These are phyloP conservation scores for Candida sakaeoensis DNA, from an alignment of 805 yeast genomes.

Conservation along the genomic window DNA sequence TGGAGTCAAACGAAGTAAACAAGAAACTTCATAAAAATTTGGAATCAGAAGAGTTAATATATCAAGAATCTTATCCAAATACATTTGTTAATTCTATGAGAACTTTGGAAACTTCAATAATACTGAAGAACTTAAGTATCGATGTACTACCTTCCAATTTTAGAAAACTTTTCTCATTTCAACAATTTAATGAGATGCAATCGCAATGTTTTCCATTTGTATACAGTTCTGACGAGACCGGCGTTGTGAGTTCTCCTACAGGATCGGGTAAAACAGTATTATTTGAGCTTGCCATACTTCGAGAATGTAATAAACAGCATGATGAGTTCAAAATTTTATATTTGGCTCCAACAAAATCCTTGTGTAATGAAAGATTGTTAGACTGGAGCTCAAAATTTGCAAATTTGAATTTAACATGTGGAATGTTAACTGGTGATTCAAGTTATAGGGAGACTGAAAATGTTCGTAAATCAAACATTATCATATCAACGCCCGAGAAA, in stretches of 20 bases:
- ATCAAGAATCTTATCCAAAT: not conserved
- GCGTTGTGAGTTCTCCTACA: slow-evolving; percentile 53
- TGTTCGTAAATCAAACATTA: slow-evolving; percentile 47
- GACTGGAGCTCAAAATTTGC: slow-evolving; percentile 46
- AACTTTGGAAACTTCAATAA: not conserved
- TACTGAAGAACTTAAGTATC: slow-evolving; percentile 1
- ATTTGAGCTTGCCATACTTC: slow-evolving; percentile 49
- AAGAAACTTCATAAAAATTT: too few relatives aligned
- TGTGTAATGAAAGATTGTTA: slow-evolving; percentile 47
- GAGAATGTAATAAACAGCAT: slow-evolving; percentile 17
- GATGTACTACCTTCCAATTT: slow-evolving; percentile 33
- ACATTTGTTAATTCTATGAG: not conserved
- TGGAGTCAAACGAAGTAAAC: too few relatives aligned
- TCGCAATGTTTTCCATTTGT: slow-evolving; percentile 37
- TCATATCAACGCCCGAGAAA: slow-evolving; percentile 60
- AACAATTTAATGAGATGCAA: slow-evolving; percentile 49
- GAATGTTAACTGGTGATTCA: slow-evolving; percentile 55
- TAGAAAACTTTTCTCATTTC: slow-evolving; percentile 30
- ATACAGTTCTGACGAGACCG: slow-evolving; percentile 34
- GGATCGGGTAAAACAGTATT: slow-evolving; percentile 59
- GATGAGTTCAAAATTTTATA: slow-evolving; percentile 37
- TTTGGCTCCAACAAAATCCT: slow-evolving; percentile 58
- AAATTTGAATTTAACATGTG: slow-evolving; percentile 38
- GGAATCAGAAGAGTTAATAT: not conserved
- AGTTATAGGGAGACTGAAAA: slow-evolving; percentile 40